Evolutionary conservation across 495 filamentous ascomycete species (phyloP).

Genomic region (Glarea lozoyensis): DNA sequence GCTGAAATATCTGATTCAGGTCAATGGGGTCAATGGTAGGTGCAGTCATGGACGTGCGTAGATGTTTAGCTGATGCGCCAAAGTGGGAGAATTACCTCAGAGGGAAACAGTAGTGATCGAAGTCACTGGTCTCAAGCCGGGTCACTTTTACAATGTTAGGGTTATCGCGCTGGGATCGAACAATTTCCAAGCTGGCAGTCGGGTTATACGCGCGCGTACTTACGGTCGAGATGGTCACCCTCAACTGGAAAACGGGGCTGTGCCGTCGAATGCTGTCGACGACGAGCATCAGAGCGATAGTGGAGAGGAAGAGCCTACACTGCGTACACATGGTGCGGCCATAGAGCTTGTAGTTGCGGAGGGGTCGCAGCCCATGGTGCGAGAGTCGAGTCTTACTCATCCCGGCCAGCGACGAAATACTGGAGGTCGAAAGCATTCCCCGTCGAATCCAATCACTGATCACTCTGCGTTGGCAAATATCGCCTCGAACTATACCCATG

Average conservation of each 20-base stretch:
- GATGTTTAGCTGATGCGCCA: slow-evolving; percentile 9
- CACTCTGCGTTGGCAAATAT: slow-evolving; percentile 30
- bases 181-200: slow-evolving; percentile 85
- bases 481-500: slow-evolving; percentile 9
- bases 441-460: slow-evolving; percentile 55
- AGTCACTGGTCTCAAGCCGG: slow-evolving; percentile 73
- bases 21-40: slow-evolving; percentile 86
- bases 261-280: slow-evolving; percentile 41
- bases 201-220: slow-evolving; percentile 72
- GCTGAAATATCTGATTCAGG: slow-evolving; percentile 79
- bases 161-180: slow-evolving; percentile 82
- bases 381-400: slow-evolving; percentile 53
- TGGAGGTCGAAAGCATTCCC: slow-evolving; percentile 67
- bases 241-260: slow-evolving; percentile 44
- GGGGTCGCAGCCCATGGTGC: slow-evolving; percentile 41
- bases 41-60: neutral
- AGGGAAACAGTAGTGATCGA: slow-evolving; percentile 86
- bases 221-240: slow-evolving; percentile 41
- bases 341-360: slow-evolving; percentile 48
- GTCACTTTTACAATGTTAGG: slow-evolving; percentile 84
- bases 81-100: slow-evolving; percentile 76
- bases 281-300: slow-evolving; percentile 35
- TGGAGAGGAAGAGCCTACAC: slow-evolving; percentile 23
- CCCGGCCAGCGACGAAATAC: slow-evolving; percentile 54
- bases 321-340: slow-evolving; percentile 32